These are phyloP conservation scores for Phyllosticta citrichinensis DNA, from an alignment of 2,329 filamentous ascomycete species.

Conservation along the genomic window DNA sequence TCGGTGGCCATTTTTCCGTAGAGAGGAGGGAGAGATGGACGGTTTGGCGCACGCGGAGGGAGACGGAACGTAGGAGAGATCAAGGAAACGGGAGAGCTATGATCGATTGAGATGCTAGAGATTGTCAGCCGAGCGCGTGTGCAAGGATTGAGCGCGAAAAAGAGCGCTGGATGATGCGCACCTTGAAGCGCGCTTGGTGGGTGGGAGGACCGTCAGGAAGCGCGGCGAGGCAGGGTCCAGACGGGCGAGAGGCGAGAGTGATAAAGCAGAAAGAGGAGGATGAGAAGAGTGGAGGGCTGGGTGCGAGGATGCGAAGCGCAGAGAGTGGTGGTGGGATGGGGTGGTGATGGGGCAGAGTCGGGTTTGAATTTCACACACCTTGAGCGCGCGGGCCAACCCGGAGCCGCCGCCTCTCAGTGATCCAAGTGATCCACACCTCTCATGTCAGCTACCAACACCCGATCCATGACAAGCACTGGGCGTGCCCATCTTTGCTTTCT, in stretches of 20 bases:
- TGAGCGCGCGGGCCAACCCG: slow-evolving; percentile 5
- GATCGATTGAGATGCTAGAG: not conserved
- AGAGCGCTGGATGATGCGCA: not conserved
- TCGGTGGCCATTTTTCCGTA: slow-evolving; percentile 29
- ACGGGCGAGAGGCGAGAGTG: not conserved
- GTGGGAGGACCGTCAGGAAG: not conserved
- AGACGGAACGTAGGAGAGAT: not conserved
- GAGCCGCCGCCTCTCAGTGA: not conserved
- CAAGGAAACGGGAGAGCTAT: not conserved
- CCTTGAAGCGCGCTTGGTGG: slow-evolving; percentile 5
- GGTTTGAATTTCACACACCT: slow-evolving; percentile 8
- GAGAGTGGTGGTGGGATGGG: slow-evolving; percentile 7
- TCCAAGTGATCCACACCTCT: not conserved
- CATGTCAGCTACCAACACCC: not conserved
- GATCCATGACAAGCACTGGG: not conserved
- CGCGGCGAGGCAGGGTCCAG: not conserved
- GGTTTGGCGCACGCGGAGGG: slow-evolving; percentile 3
- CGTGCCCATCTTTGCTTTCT: not conserved
- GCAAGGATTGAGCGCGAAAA: not conserved
- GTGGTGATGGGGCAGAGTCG: slow-evolving; percentile 1
- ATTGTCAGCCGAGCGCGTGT: slow-evolving; percentile 1
- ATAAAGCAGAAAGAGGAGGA: not conserved
- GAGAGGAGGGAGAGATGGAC: not conserved
- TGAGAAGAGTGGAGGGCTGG: not conserved
- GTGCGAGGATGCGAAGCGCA: slow-evolving; percentile 1